Conservation (phyloP, 345 rosid species). For the Hibiscus mutabilis region DNA sequence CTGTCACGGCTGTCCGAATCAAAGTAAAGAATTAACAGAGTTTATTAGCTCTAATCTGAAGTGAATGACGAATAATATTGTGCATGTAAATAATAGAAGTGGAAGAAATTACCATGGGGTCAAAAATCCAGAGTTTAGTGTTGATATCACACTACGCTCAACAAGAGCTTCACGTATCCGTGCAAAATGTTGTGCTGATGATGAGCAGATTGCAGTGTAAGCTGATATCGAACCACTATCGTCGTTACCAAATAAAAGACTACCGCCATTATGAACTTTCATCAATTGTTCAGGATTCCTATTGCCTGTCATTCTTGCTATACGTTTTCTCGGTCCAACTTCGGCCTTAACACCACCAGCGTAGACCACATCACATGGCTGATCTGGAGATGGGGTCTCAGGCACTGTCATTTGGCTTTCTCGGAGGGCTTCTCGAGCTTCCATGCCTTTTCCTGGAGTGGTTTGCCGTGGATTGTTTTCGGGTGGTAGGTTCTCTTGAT, state of each 20-base stretch:
- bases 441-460: constrained; percentile 70
- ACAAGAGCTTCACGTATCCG: constrained; percentile 87
- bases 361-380: constrained; percentile 52
- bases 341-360: constrained; percentile 56
- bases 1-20: constrained; percentile 49
- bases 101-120: constrained; percentile 70
- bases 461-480: constrained; percentile 53
- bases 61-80: not conserved
- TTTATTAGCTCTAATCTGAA: not conserved
- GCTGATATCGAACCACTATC: constrained; percentile 59
- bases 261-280: constrained; percentile 50
- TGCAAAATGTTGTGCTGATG: constrained; percentile 90
- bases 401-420: constrained; percentile 88
- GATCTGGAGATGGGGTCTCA: constrained; percentile 98
- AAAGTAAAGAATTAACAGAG: not conserved
- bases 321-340: constrained; percentile 66
- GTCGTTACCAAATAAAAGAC: constrained; percentile 50
- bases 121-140: constrained; percentile 84
- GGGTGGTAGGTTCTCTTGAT: constrained; percentile 79
- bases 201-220: constrained; percentile 72
- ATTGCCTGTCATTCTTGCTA: constrained; percentile 54
- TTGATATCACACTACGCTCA: constrained; percentile 80
- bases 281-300: constrained; percentile 45
- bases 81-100: not conserved
- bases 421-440: constrained; percentile 42